Evolutionary conservation across 2,329 filamentous ascomycete species (phyloP).

Genomic region (Fusarium sp.): DNA sequence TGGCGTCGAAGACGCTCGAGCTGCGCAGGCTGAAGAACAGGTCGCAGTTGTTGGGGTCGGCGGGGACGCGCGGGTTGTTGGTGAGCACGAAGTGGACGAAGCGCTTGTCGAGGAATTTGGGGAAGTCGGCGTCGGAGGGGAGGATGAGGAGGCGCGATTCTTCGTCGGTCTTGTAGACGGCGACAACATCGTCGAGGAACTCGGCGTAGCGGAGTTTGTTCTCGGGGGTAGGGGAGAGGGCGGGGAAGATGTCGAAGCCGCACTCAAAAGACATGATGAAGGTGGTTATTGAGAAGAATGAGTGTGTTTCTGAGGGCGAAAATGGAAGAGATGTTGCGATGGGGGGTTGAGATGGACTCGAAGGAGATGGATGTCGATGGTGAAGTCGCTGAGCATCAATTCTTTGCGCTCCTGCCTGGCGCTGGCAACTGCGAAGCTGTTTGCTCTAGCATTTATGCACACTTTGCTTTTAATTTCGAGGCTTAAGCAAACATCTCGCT

Average conservation of each 20-base stretch:
- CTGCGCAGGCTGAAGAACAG: constrained; percentile 8
- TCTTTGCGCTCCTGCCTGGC: background rate
- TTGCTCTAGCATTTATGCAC: background rate
- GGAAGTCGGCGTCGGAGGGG: background rate
- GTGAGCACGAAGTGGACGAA: background rate
- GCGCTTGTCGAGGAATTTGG: background rate
- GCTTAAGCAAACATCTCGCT: background rate
- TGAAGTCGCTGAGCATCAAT: background rate
- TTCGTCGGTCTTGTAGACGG: background rate
- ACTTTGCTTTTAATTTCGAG: too few relatives aligned
- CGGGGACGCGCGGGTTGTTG: background rate
- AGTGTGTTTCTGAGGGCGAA: too few relatives aligned
- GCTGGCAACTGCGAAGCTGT: background rate
- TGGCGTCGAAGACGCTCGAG: background rate
- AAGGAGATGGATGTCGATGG: background rate
- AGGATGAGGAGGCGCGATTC: background rate
- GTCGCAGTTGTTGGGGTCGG: background rate
- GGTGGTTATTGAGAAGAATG: background rate
- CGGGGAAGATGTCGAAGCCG: constrained; percentile 19
- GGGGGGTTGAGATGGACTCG: background rate
- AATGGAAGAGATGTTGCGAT: background rate
- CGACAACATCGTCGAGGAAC: background rate
- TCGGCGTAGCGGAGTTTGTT: background rate
- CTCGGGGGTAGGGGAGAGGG: background rate
- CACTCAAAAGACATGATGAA: background rate